These are phyloP conservation scores for Lasiosphaeris hirsuta DNA, from an alignment of 495 filamentous ascomycete species.

Conservation along the genomic window DNA sequence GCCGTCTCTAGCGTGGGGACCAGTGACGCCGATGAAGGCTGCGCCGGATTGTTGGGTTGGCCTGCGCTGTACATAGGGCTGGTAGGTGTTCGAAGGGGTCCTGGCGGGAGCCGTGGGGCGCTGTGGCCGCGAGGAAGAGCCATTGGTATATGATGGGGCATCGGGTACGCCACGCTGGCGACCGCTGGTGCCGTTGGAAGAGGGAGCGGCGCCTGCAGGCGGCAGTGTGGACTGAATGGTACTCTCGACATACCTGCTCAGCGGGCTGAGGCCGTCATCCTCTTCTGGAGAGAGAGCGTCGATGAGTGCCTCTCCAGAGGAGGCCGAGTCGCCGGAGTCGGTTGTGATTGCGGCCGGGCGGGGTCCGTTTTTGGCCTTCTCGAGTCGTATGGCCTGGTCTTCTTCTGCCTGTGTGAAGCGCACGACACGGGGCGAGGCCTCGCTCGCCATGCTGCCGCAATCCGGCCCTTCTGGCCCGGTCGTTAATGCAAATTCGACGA, in stretches of 20 bases:
- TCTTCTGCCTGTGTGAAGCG: slow-evolving; percentile 48
- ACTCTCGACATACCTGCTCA: slow-evolving; percentile 38
- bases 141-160: slow-evolving; percentile 23
- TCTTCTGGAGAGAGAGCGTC: slow-evolving; percentile 46
- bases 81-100: slow-evolving; percentile 50
- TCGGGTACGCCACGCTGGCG: slow-evolving; percentile 31
- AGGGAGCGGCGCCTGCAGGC: slow-evolving; percentile 24
- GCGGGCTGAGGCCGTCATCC: slow-evolving; percentile 44
- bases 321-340: slow-evolving; percentile 64
- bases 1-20: slow-evolving; percentile 76
- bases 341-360: slow-evolving; percentile 49
- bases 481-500: too few relatives aligned
- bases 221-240: slow-evolving; percentile 31
- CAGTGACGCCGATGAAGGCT: slow-evolving; percentile 33
- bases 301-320: slow-evolving; percentile 57
- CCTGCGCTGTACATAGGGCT: slow-evolving; percentile 39
- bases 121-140: slow-evolving; percentile 26
- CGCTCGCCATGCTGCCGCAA: slow-evolving; percentile 29
- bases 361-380: slow-evolving; percentile 35
- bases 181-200: slow-evolving; percentile 30
- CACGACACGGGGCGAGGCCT: slow-evolving; percentile 49
- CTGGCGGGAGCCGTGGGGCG: slow-evolving; percentile 36
- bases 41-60: slow-evolving; percentile 29
- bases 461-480: neutral
- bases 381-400: slow-evolving; percentile 26